Evolutionary conservation across 225 moss, liverwort and hornwort species (phyloP), one percentile per base, ranked within the genome.

Genomic region (Physcomitrium patens): DNA sequence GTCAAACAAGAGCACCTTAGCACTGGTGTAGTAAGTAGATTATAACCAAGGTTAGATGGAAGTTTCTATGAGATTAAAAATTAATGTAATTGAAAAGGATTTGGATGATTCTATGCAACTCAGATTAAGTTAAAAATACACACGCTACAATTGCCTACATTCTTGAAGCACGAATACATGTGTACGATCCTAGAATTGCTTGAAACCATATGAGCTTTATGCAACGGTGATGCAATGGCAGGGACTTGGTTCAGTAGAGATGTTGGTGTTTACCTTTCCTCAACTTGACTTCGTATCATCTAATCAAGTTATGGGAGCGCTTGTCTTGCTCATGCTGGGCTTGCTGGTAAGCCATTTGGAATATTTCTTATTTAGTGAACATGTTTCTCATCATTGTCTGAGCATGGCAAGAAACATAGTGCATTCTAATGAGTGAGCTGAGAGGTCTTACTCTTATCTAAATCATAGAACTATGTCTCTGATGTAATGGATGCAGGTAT

Each of bases 211-310:
- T 55, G 18, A 12, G 23, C 51, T 65, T 41, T 43, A 11, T 73
- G 46, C 41, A 4, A 8, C 60, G 67, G 26, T 67, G 63, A 37
- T 69, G 26, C 17, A 8, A 48, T 75, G 58, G 50, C 87, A 97
- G 97, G 79, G 83, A 45, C 90, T 97, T 47, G 97, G 97, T 86
- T 94, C 94, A 15, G 94, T 97, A 48, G 97, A 97, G 80, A 94
- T 97, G 92, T 82, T 97, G 61, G 70, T 85, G 22, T 97, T 94
- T 76, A 90, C 93, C 49, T 97, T 97, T 22, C 89, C 91, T 66
- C 72, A 53, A 20, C 79, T 93, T 45, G 77, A 84, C 28, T 97
- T 97, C 51, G 2, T 75, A 23, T 92, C 97, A 0, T 52, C 91
- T 22, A 87, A 92, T 82, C 92, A 94, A 72, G 53, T 93, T 8